Evolutionary conservation across 1,284 basidiomycete species (phyloP), one percentile per base, ranked within the genome.

Genomic region (Moesziomyces antarcticus): DNA sequence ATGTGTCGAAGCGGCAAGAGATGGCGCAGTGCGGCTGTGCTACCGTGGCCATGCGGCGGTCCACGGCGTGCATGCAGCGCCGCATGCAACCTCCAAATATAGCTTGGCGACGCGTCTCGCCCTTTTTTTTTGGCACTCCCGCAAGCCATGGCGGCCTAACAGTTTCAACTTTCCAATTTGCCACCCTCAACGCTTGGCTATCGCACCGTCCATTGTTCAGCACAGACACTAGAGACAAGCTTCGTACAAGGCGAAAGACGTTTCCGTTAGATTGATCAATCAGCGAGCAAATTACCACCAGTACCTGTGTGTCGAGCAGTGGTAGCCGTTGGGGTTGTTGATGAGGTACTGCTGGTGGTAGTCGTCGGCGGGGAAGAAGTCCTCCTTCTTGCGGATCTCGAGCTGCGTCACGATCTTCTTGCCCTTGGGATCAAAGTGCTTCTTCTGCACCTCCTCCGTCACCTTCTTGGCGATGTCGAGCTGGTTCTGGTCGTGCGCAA

Each of bases 371-470:
- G 57, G 59, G 71, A 78, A 70, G 35, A 66, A 75, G 48, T 73
- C 66, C 30, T 68, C 57, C 50, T 49, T 52, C 35, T 48, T 46
- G 5, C 67, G 41, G 27, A 75, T 52, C 65, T 81, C 74, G 47
- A 84, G 77, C 42, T 73, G 58, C 0, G 94, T 97, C 1, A 90
- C 91, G 62, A 98, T 93, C 82, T 88, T 90, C 85, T 88, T 81
- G 40, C 90, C 90, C 64, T 89, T 90, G 8, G 91, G 89, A 21
- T 77, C 76, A 61, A 84, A 88, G 84, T 95, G 89, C 85, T 92
- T 92, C 67, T 89, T 89, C 85, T 97, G 92, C 1, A 97, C 89
- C 82, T 95, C 92, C 24, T 88, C 88, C 0, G 92, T 96, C 3
- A 98, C 90, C 46, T 89, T 88, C 78, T 90, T 88, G 1, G 94